phyloP scores from a whole-genome alignment of 768 basidiomycete genomes.

The Lyophyllum atratum region DNA sequence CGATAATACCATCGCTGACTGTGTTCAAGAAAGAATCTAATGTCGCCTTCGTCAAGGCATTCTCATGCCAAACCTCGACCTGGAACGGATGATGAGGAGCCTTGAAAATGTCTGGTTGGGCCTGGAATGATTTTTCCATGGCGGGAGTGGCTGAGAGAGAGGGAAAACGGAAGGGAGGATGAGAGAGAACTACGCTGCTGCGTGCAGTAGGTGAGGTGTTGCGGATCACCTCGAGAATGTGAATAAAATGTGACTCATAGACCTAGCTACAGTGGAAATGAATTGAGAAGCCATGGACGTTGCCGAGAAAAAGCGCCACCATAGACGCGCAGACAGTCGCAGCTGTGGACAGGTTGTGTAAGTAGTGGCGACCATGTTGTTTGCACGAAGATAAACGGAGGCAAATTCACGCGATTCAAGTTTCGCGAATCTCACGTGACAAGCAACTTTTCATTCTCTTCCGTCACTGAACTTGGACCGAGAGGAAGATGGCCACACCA shows the following conservation, averaged over 20 bases:
- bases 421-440: constrained; percentile 1
- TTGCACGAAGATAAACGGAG: not conserved
- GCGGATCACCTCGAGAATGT: constrained; percentile 6
- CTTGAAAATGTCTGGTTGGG: constrained; percentile 37
- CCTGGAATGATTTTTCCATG: constrained; percentile 22
- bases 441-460: not conserved
- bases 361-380: not conserved
- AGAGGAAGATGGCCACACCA: constrained; percentile 69
- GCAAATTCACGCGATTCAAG: not conserved
- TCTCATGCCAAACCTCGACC: constrained; percentile 28
- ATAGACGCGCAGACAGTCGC: not conserved
- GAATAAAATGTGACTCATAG: not conserved
- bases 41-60: constrained; percentile 20
- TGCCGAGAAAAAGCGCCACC: not conserved
- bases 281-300: not conserved
- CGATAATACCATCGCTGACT: constrained; percentile 28
- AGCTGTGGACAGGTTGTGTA: not conserved
- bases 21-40: constrained; percentile 32
- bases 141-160: not conserved
- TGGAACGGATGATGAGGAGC: constrained; percentile 22
- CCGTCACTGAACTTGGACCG: not conserved
- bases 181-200: not conserved
- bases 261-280: not conserved
- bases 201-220: not conserved
- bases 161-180: not conserved